These are phyloP conservation scores for Singerocomus inundabilis DNA, from an alignment of 1,284 basidiomycete genomes.

Conservation along the genomic window DNA sequence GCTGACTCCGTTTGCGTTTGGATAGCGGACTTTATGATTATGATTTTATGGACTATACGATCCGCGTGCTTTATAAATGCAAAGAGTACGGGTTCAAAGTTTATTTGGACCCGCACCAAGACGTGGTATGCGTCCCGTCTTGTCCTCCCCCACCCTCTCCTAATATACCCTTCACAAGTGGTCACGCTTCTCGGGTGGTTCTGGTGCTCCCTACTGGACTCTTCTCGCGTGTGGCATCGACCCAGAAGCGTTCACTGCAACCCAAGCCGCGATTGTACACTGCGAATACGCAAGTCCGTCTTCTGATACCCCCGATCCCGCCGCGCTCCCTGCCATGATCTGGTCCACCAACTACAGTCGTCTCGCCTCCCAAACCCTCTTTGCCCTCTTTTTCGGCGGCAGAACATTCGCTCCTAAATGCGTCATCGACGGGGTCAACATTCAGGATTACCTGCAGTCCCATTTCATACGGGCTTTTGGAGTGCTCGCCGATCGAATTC, in stretches of 20 bases:
- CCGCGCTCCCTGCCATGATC: constrained; percentile 85
- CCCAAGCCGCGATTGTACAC: constrained; percentile 85
- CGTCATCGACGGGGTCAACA: constrained; percentile 88
- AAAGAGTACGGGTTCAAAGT: constrained; percentile 94
- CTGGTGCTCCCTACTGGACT: constrained; percentile 96
- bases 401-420: constrained; percentile 88
- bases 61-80: constrained; percentile 85
- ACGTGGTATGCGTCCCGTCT: constrained; percentile 61
- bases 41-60: constrained; percentile 91
- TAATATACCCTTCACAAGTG: constrained; percentile 56
- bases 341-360: constrained; percentile 97
- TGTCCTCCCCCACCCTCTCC: constrained; percentile 1
- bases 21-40: constrained; percentile 87
- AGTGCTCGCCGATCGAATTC: constrained; percentile 72
- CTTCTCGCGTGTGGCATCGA: constrained; percentile 90
- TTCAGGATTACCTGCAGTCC: constrained; percentile 90
- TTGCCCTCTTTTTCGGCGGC: constrained; percentile 95
- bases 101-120: constrained; percentile 97
- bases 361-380: constrained; percentile 84
- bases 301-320: constrained; percentile 56
- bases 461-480: constrained; percentile 84
- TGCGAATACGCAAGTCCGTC: constrained; percentile 78
- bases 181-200: constrained; percentile 96
- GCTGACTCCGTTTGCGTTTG: too few relatives aligned
- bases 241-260: constrained; percentile 80